phyloP scores from a whole-genome alignment of 805 yeast species.

The Crinitomyces ghanaensis region DNA sequence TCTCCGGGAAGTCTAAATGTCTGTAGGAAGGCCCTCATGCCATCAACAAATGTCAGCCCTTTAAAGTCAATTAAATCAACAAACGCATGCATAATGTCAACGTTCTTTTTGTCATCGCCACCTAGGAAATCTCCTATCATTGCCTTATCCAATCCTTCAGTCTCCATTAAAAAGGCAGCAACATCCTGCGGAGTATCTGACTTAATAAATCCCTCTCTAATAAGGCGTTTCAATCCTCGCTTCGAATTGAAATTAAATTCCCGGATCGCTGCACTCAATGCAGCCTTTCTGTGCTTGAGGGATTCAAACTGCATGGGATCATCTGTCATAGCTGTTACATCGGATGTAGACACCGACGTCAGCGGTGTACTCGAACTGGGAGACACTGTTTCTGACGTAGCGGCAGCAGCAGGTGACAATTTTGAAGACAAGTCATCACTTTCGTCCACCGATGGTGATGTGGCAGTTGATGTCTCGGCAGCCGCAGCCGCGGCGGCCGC shows the following conservation, averaged over 20 bases:
- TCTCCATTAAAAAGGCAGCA: constrained; percentile 58
- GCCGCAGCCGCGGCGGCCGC: constrained; percentile 11
- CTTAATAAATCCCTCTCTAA: constrained; percentile 51
- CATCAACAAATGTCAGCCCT: constrained; percentile 62
- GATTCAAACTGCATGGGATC: constrained; percentile 79
- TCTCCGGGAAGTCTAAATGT: constrained; percentile 94
- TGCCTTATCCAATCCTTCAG: constrained; percentile 70
- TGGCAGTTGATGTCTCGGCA: constrained; percentile 6
- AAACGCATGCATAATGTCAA: constrained; percentile 84
- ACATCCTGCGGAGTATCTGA: constrained; percentile 53
- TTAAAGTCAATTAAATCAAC: constrained; percentile 79
- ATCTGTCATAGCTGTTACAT: constrained; percentile 31
- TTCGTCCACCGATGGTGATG: constrained; percentile 4
- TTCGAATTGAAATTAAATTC: constrained; percentile 80
- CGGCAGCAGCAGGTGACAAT: constrained; percentile 1
- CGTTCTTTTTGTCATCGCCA: constrained; percentile 68
- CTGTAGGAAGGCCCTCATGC: constrained; percentile 75
- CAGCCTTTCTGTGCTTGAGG: constrained; percentile 72
- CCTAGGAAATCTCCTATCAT: constrained; percentile 87
- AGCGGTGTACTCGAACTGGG: constrained; percentile 3
- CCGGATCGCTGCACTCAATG: constrained; percentile 62
- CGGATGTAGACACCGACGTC: background rate
- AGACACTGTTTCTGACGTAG: constrained; percentile 2
- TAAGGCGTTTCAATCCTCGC: constrained; percentile 55
- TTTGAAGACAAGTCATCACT: constrained; percentile 4